These are phyloP conservation scores for Fonsecaea multimorphosa DNA, from an alignment of 2,329 filamentous ascomycete species.

Conservation along the genomic window DNA sequence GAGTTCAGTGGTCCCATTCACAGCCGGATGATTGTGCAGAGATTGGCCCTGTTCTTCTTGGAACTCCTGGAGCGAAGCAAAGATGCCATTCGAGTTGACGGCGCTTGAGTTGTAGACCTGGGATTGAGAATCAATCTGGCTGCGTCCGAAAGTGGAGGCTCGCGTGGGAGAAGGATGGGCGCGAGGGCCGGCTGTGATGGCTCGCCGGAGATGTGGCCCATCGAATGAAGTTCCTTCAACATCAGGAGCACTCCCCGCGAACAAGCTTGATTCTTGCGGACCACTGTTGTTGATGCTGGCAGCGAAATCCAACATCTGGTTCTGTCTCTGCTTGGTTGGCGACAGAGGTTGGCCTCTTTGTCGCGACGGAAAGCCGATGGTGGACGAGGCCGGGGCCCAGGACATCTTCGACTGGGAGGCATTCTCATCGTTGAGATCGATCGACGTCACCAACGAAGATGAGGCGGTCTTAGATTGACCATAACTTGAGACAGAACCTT, in stretches of 20 bases:
- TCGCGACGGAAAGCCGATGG: conserved; percentile 18
- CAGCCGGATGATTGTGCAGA: not conserved
- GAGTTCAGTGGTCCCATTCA: not conserved
- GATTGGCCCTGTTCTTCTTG: conserved; percentile 9
- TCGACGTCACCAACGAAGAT: conserved; percentile 21
- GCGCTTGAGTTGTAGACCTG: conserved; percentile 20
- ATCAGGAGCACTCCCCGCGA: conserved; percentile 34
- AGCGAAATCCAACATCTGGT: conserved; percentile 22
- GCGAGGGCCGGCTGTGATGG: conserved; percentile 19
- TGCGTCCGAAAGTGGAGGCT: conserved; percentile 10
- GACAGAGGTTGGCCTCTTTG: conserved; percentile 30
- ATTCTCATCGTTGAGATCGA: conserved; percentile 28
- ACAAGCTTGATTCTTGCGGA: conserved; percentile 25
- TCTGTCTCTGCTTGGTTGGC: conserved; percentile 29
- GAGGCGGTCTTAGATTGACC: conserved; percentile 7
- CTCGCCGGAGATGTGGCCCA: conserved; percentile 28
- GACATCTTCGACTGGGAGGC: conserved; percentile 22
- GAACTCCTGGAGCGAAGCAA: conserved; percentile 14
- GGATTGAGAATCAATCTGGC: conserved; percentile 19
- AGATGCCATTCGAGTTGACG: conserved; percentile 21
- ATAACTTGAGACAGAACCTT: conserved; percentile 28
- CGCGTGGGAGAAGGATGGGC: conserved; percentile 24
- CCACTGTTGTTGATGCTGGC: conserved; percentile 2
- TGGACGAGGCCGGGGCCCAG: conserved; percentile 21
- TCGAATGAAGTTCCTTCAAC: conserved; percentile 24